Evolutionary conservation across 768 basidiomycete species (phyloP).

Genomic region (Tulasnella sp.): DNA sequence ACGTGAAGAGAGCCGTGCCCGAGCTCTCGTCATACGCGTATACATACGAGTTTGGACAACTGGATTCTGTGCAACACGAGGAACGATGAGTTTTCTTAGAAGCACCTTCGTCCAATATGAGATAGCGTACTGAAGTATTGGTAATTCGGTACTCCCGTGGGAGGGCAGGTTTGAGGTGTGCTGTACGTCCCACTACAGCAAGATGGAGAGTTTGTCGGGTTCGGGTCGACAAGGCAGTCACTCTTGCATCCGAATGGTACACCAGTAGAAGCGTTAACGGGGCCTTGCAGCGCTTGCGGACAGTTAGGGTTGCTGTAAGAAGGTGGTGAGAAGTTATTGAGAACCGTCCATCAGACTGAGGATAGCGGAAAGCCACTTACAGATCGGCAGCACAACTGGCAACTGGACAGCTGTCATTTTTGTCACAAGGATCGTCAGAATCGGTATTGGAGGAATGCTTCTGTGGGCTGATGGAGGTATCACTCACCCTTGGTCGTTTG

Average conservation of each 20-base stretch:
- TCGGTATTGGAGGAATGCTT: neutral
- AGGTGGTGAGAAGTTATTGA: neutral
- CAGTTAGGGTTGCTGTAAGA: slow-evolving; percentile 9
- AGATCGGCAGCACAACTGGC: slow-evolving; percentile 26
- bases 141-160: slow-evolving; percentile 35
- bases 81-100: neutral
- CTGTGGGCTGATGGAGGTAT: neutral
- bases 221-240: slow-evolving; percentile 34
- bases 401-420: slow-evolving; percentile 11
- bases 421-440: neutral
- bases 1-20: slow-evolving; percentile 35
- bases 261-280: slow-evolving; percentile 21
- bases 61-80: slow-evolving; percentile 7
- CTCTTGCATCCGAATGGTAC: slow-evolving; percentile 33
- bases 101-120: neutral
- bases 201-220: slow-evolving; percentile 31
- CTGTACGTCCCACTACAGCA: slow-evolving; percentile 32
- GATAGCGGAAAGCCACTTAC: neutral
- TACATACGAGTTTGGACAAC: slow-evolving; percentile 36
- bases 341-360: neutral
- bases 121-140: slow-evolving; percentile 36
- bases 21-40: slow-evolving; percentile 38
- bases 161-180: slow-evolving; percentile 37
- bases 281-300: slow-evolving; percentile 25
- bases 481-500: slow-evolving; percentile 34